Evolutionary conservation across 140 eudicot species (phyloP).

Genomic region (Senecio squalidus): DNA sequence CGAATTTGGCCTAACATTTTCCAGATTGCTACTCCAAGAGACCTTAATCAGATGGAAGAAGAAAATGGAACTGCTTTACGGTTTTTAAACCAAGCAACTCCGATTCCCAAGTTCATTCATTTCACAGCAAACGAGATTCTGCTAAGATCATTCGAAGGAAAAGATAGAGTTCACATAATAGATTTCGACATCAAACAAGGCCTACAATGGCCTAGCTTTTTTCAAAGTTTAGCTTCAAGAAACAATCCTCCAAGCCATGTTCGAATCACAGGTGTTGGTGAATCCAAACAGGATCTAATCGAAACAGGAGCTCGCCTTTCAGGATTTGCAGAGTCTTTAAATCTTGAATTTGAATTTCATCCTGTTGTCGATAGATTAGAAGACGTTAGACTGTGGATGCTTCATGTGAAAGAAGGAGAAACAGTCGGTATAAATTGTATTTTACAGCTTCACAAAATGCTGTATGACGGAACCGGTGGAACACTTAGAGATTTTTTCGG

Average conservation of each 20-base stretch:
- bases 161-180: slow-evolving; percentile 74
- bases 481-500: slow-evolving; percentile 66
- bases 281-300: slow-evolving; percentile 76
- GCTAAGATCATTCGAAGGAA: slow-evolving; percentile 73
- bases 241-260: slow-evolving; percentile 77
- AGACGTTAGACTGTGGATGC: slow-evolving; percentile 96
- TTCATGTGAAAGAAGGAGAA: slow-evolving; percentile 86
- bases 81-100: slow-evolving; percentile 75
- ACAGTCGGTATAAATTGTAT: slow-evolving; percentile 71
- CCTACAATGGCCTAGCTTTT: slow-evolving; percentile 91
- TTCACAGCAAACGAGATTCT: slow-evolving; percentile 90
- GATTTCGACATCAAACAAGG: slow-evolving; percentile 93
- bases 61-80: slow-evolving; percentile 52
- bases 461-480: slow-evolving; percentile 60
- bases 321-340: slow-evolving; percentile 59
- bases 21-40: slow-evolving; percentile 51
- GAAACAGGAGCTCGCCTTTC: slow-evolving; percentile 86
- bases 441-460: slow-evolving; percentile 78
- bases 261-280: slow-evolving; percentile 86
- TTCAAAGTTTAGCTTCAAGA: slow-evolving; percentile 80
- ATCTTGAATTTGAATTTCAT: slow-evolving; percentile 78
- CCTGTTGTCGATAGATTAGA: slow-evolving; percentile 86
- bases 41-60: slow-evolving; percentile 57
- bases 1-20: slow-evolving; percentile 75
- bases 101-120: slow-evolving; percentile 77